Conservation (phyloP, 2,329 filamentous ascomycete genomes). For the Cyanodermella asteris region DNA sequence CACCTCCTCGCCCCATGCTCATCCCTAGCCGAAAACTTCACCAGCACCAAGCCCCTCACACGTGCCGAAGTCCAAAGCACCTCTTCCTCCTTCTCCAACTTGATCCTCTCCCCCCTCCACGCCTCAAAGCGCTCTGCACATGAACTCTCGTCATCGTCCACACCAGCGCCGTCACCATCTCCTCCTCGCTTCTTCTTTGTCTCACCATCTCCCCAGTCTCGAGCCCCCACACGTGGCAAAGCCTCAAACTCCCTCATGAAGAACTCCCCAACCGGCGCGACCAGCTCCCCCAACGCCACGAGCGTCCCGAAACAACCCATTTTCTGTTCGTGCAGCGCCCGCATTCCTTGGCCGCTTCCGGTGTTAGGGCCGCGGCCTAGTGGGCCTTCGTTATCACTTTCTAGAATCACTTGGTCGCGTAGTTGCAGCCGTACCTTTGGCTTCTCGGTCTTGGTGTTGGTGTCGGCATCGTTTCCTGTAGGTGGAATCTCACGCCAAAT, state of each 20-base stretch:
- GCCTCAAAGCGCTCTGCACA: too few species aligned
- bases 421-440: conserved; percentile 11
- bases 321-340: too few species aligned
- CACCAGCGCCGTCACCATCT: conserved; percentile 16
- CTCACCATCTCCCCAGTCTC: conserved; percentile 44
- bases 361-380: conserved; percentile 15
- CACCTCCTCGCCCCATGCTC: conserved; percentile 45
- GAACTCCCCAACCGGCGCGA: conserved; percentile 44
- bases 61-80: conserved; percentile 66
- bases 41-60: conserved; percentile 66
- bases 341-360: too few species aligned
- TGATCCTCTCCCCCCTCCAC: conserved; percentile 35
- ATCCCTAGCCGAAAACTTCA: conserved; percentile 70
- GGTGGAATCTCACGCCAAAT: too few species aligned
- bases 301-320: conserved; percentile 66
- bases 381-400: conserved; percentile 13
- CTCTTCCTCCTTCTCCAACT: conserved; percentile 34
- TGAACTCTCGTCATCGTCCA: conserved; percentile 8
- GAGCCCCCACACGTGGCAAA: conserved; percentile 60
- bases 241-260: conserved; percentile 59
- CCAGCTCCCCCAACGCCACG: conserved; percentile 53
- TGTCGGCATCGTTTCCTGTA: too few species aligned
- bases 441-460: conserved; percentile 14
- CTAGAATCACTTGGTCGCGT: too few species aligned
- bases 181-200: conserved; percentile 20